Conservation (phyloP, 2,329 filamentous ascomycete genomes). For the Daldinia eschscholtzii region DNA sequence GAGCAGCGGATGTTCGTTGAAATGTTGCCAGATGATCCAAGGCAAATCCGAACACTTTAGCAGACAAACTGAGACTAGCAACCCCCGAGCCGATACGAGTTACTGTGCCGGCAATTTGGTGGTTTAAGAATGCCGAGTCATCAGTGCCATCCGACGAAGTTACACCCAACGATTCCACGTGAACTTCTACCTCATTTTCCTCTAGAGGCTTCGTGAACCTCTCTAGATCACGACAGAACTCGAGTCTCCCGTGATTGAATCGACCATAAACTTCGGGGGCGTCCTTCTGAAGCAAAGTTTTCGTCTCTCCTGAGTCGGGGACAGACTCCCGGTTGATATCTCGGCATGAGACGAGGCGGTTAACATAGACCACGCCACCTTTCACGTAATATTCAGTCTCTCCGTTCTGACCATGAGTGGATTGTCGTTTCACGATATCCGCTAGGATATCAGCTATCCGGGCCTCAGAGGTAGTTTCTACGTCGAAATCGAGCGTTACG, state of each 20-base stretch:
- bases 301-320: background rate
- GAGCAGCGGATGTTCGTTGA: background rate
- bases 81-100: background rate
- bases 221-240: background rate
- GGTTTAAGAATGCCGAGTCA: background rate
- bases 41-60: background rate
- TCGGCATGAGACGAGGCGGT: background rate
- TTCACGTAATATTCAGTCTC: background rate
- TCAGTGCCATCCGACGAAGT: background rate
- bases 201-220: background rate
- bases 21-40: background rate
- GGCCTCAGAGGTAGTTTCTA: background rate
- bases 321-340: background rate
- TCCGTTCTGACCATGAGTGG: background rate
- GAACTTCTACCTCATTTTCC: background rate
- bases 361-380: background rate
- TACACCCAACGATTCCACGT: background rate
- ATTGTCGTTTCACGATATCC: background rate
- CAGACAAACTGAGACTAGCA: background rate
- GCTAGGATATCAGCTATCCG: background rate
- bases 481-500: background rate
- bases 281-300: background rate
- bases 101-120: background rate
- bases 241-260: background rate
- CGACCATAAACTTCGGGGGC: background rate